These are phyloP conservation scores for Sutorius australiensis DNA, from an alignment of 768 basidiomycete species.

Conservation along the genomic window DNA sequence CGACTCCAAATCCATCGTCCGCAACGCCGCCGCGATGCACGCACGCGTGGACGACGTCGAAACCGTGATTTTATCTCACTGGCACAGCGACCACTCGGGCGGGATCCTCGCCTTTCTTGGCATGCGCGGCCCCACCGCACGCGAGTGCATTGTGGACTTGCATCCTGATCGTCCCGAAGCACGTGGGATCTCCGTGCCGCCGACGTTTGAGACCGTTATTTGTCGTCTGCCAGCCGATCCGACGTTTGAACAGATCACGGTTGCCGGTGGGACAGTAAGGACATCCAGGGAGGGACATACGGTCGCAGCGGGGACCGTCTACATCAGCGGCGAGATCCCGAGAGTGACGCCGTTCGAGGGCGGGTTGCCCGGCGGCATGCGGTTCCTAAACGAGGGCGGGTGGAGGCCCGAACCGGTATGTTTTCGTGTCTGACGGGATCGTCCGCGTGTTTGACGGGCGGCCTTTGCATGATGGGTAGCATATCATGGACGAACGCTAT, in stretches of 20 bases:
- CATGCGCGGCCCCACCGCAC: conserved; percentile 32
- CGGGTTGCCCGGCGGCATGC: conserved; percentile 64
- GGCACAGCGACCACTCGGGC: conserved; percentile 76
- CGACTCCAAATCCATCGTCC: conserved; percentile 68
- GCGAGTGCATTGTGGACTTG: conserved; percentile 57
- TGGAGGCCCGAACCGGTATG: conserved; percentile 58
- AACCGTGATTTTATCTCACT: conserved; percentile 69
- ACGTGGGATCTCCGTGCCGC: conserved; percentile 70
- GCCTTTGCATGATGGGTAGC: conserved; percentile 35
- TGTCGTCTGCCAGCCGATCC: conserved; percentile 67
- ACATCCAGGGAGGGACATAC: conserved; percentile 57
- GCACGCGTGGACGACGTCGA: conserved; percentile 51
- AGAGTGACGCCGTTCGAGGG: conserved; percentile 63
- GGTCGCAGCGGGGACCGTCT: conserved; percentile 60
- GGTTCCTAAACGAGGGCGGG: conserved; percentile 45
- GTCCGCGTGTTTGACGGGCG: neutral
- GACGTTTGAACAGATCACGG: conserved; percentile 60
- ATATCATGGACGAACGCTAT: conserved; percentile 83
- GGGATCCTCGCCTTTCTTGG: conserved; percentile 65
- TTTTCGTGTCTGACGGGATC: neutral
- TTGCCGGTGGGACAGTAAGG: conserved; percentile 53
- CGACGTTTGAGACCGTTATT: conserved; percentile 52
- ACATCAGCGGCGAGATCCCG: conserved; percentile 80
- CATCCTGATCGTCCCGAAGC: conserved; percentile 74
- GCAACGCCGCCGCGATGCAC: conserved; percentile 63